Evolutionary conservation across 768 basidiomycete species (phyloP).

Genomic region (Melanogaster broomeanus): DNA sequence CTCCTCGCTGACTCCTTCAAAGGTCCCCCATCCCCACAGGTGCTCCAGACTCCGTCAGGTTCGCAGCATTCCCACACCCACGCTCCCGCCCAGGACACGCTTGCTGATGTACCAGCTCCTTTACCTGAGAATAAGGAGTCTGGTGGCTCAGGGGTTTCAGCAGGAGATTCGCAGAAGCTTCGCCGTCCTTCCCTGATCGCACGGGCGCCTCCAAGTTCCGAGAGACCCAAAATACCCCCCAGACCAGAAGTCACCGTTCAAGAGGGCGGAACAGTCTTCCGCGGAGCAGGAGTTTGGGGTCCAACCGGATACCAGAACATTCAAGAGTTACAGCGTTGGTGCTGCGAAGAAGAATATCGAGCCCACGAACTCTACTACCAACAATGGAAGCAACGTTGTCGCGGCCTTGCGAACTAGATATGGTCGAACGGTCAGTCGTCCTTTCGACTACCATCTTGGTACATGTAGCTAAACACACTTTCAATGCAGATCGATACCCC

Average conservation of each 20-base stretch:
- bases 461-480: conserved; percentile 4
- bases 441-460: conserved; percentile 1
- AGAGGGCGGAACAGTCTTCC: conserved; percentile 12
- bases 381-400: conserved; percentile 64
- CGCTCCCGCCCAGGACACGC: neutral
- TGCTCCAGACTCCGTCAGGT: conserved; percentile 2
- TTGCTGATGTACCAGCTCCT: neutral
- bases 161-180: conserved; percentile 11
- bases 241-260: conserved; percentile 22
- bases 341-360: conserved; percentile 40
- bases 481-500: conserved; percentile 45
- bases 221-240: conserved; percentile 7
- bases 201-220: conserved; percentile 14
- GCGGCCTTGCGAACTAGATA: conserved; percentile 71
- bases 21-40: conserved; percentile 7
- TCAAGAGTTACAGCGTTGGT: conserved; percentile 34
- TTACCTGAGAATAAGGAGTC: neutral
- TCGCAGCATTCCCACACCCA: conserved; percentile 6
- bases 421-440: conserved; percentile 49
- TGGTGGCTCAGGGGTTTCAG: neutral
- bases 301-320: conserved; percentile 18
- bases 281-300: conserved; percentile 38
- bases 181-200: conserved; percentile 25
- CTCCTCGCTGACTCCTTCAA: neutral
- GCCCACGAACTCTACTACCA: conserved; percentile 53